These are phyloP conservation scores for Talaromyces sp. DNA, from an alignment of 2,329 filamentous ascomycete genomes.

Conservation along the genomic window DNA sequence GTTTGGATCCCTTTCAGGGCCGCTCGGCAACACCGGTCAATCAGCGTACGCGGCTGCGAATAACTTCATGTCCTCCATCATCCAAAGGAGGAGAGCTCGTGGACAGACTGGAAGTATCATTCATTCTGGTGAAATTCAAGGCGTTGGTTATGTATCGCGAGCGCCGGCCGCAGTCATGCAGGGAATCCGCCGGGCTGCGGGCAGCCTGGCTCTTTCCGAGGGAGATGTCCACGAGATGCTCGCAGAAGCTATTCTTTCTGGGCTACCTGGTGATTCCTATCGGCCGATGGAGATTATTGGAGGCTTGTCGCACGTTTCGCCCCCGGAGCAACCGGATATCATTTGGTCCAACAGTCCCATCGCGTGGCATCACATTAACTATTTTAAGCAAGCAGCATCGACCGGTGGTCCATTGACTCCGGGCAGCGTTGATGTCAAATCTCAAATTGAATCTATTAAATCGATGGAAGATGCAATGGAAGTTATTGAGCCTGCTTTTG, in stretches of 20 bases:
- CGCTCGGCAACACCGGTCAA: slow-evolving; percentile 34
- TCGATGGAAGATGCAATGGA: too few relatives aligned
- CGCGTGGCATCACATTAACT: too few relatives aligned
- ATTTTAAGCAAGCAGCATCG: too few relatives aligned
- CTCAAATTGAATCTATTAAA: too few relatives aligned
- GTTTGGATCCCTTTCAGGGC: slow-evolving; percentile 25
- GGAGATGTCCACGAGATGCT: slow-evolving; percentile 50
- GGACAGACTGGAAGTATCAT: slow-evolving; percentile 13
- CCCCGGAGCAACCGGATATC: not conserved
- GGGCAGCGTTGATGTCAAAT: too few relatives aligned
- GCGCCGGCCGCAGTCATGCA: too few relatives aligned
- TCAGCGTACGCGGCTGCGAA: slow-evolving; percentile 28
- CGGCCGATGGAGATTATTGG: too few relatives aligned
- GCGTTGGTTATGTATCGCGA: too few relatives aligned
- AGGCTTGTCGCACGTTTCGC: too few relatives aligned
- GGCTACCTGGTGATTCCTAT: slow-evolving; percentile 30
- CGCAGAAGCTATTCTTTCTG: slow-evolving; percentile 46
- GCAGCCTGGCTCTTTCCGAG: slow-evolving; percentile 34
- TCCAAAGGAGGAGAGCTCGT: not conserved
- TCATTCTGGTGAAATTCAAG: too few relatives aligned
- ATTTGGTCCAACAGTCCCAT: not conserved
- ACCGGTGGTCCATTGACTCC: too few relatives aligned
- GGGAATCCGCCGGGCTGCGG: too few relatives aligned
- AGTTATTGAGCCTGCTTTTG: not conserved
- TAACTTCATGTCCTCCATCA: slow-evolving; percentile 18